Base-by-base conservation (phyloP, 306 rosid genomes). In the Canavalia ensiformis region DNA sequence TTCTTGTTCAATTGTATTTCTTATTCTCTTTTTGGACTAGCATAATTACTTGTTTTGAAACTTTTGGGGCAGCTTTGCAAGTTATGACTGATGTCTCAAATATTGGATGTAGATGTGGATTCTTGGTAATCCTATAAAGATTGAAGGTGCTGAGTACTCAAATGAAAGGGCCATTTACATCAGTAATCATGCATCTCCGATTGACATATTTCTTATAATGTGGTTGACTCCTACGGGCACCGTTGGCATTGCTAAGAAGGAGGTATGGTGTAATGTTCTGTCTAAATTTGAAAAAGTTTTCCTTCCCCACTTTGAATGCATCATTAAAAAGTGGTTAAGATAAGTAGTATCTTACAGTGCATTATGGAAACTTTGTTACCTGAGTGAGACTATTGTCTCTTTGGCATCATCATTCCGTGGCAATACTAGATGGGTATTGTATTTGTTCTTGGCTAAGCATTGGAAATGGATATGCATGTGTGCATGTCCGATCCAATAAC, bases 231-330 rank as follows among this genome's bases (percentile, higher is more conserved):
- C 92, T 7, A 85, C 88, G 5, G 89, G 89, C 65, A 87, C 90
- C n/a, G 92, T 90, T 73, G 92, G 94, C 29, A 87, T 90, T 81
- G 94, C 92, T 6, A 90, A 90, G 76, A 90, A 85, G 84, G 90
- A 90, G 92, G 94, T 86, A 81, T 13, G 74, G 41, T 83, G 56
- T n/a, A 9, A 81, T 76, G 45, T 46, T 77, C 30, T 18, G 25
- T 18, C 25, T 37, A 25, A 66, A 71, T 33, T 31, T 39, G 39
- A 30, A 7, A 18, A 44, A 13, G 4, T 35, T 1, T 51, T 45
- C 28, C 11, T 28, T 69, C 46, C 18, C 34, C 12, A 47, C 42
- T 58, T 13, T 37, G 12, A 81, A 25, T 45, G 57, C 67, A 42
- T 30, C 0, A 52, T 39, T 4, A 73, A 1, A 44, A 29, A 10